Percentiles rank a stretch among this genome's conserved stretches.
Conservation (phyloP, 2,329 filamentous ascomycete genomes). For the Claviceps sp. region DNA sequence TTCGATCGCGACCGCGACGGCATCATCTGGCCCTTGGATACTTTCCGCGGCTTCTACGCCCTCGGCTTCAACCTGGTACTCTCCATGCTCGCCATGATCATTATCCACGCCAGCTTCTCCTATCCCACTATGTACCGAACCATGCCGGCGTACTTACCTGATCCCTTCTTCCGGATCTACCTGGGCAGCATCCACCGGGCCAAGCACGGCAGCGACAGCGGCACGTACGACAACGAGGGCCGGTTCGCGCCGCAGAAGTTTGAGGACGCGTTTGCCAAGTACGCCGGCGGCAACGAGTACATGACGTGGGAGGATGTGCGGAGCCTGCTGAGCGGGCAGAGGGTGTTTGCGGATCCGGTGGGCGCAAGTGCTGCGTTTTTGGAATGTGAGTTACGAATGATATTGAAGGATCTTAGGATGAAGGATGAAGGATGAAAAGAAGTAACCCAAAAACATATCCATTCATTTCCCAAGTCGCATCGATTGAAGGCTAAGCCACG, state of each 20-base stretch:
- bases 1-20: slow-evolving; percentile 28
- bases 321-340: slow-evolving; percentile 25
- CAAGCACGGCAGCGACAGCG: slow-evolving; percentile 33
- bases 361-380: slow-evolving; percentile 16
- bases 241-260: slow-evolving; percentile 35
- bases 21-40: slow-evolving; percentile 25
- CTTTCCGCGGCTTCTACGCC: slow-evolving; percentile 24
- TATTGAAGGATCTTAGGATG: background rate
- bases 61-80: slow-evolving; percentile 27
- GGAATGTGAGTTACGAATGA: slow-evolving; percentile 11
- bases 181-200: slow-evolving; percentile 26
- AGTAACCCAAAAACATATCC: background rate
- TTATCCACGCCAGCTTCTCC: slow-evolving; percentile 30
- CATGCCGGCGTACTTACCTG: slow-evolving; percentile 21
- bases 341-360: slow-evolving; percentile 28
- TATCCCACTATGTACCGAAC: slow-evolving; percentile 34
- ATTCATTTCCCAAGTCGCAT: no score
- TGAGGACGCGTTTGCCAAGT: slow-evolving; percentile 37
- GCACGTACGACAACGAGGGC: slow-evolving; percentile 33
- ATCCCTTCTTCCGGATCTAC: slow-evolving; percentile 24
- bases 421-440: background rate
- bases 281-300: slow-evolving; percentile 24
- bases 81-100: slow-evolving; percentile 23
- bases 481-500: no score
- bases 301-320: slow-evolving; percentile 24